Percentiles rank a stretch among this genome's conserved stretches.
These are phyloP conservation scores for Hydrangea macrophylla DNA, from an alignment of 148 eudicot species.

Conservation along the genomic window DNA sequence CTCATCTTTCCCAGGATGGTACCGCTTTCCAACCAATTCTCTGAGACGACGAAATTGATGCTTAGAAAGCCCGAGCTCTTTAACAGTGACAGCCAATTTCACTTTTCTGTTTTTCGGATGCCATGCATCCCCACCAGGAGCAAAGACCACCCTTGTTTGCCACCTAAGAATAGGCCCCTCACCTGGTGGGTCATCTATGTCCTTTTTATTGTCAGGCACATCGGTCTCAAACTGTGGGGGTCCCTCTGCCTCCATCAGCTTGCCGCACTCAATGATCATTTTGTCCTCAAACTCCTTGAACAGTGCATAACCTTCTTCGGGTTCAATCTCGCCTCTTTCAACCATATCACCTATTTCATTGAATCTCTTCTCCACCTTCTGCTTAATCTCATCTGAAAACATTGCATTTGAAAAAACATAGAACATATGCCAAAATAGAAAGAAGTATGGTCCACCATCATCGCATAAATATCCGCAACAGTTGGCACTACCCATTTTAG, in stretches of 20 bases:
- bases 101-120: slow-evolving; percentile 97
- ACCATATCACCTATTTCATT: slow-evolving; percentile 71
- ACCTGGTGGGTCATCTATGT: slow-evolving; percentile 76
- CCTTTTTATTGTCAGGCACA: slow-evolving; percentile 35
- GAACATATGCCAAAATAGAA: not conserved
- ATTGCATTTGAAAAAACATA: not conserved
- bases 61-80: slow-evolving; percentile 88
- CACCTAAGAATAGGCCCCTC: slow-evolving; percentile 91
- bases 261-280: slow-evolving; percentile 57
- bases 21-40: slow-evolving; percentile 85
- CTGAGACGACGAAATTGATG: slow-evolving; percentile 77
- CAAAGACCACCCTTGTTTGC: slow-evolving; percentile 72
- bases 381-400: slow-evolving; percentile 66
- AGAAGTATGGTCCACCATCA: not conserved
- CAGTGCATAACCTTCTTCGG: slow-evolving; percentile 65
- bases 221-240: slow-evolving; percentile 46
- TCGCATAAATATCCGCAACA: not conserved
- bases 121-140: slow-evolving; percentile 94
- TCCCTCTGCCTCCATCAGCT: slow-evolving; percentile 56
- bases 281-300: slow-evolving; percentile 85
- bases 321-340: slow-evolving; percentile 64
- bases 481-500: no score
- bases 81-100: slow-evolving; percentile 78
- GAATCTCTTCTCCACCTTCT: slow-evolving; percentile 65
- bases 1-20: slow-evolving; percentile 81